Percentiles rank a stretch among this genome's conserved stretches.
Evolutionary conservation across 192 early-diverging fungal genomes (phyloP).

Genomic region (Coemansia sp.): DNA sequence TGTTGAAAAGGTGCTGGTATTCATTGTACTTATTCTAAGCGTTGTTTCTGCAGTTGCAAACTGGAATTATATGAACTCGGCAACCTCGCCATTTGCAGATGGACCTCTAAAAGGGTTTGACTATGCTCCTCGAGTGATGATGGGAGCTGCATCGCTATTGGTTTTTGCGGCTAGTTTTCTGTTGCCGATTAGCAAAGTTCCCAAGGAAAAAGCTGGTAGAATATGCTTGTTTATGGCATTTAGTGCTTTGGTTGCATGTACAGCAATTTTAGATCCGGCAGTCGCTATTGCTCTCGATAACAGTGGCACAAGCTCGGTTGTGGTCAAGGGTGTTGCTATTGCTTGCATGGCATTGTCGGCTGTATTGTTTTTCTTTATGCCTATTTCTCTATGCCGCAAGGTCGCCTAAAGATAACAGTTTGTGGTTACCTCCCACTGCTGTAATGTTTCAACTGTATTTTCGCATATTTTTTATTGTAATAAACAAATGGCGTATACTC

Average conservation of each 20-base stretch:
- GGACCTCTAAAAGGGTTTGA: background rate
- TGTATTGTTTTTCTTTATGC: background rate
- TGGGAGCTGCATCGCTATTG: background rate
- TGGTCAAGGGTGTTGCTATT: slow-evolving; percentile 5
- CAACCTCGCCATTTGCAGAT: background rate
- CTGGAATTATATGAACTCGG: background rate
- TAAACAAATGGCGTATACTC: too few species aligned
- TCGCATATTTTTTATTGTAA: too few species aligned
- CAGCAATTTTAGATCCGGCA: background rate
- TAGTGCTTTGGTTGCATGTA: background rate
- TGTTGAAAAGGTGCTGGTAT: background rate
- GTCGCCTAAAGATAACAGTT: too few species aligned
- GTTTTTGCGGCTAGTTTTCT: background rate
- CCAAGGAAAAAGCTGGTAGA: background rate
- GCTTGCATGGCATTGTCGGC: slow-evolving; percentile 1
- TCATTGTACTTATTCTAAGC: background rate
- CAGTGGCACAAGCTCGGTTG: background rate
- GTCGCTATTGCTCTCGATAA: background rate
- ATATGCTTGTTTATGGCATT: background rate
- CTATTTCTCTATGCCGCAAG: background rate
- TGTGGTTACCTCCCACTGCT: too few species aligned
- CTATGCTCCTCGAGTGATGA: background rate
- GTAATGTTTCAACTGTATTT: too few species aligned
- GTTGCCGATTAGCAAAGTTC: background rate
- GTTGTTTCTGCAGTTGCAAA: background rate